phyloP scores from a whole-genome alignment of 176 grass and related monocot species.

The Ananas comosus region DNA sequence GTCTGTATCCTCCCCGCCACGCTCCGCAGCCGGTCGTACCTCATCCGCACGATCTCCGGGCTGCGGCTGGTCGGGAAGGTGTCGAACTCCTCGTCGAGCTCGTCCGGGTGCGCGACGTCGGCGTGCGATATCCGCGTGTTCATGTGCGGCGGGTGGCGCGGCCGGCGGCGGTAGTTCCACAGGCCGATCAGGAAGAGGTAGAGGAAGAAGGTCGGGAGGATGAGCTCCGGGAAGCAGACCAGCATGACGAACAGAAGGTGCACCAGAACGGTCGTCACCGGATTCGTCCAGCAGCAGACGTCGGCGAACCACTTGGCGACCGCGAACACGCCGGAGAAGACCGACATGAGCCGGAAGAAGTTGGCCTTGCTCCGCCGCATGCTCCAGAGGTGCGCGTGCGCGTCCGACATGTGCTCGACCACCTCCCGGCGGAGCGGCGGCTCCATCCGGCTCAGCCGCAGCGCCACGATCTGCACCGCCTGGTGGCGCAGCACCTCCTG shows the following conservation, averaged over 20 bases:
- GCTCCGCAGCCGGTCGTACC: conserved; percentile 75
- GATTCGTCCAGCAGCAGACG: conserved; percentile 78
- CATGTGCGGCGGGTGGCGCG: conserved; percentile 80
- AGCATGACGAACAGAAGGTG: conserved; percentile 80
- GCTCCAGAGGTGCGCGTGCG: conserved; percentile 95
- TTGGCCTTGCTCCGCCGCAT: conserved; percentile 95
- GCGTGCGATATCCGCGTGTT: conserved; percentile 74
- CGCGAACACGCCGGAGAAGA: conserved; percentile 36
- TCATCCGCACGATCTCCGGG: conserved; percentile 61
- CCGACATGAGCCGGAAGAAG: conserved; percentile 75
- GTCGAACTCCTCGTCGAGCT: conserved; percentile 97
- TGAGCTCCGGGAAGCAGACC: conserved; percentile 82
- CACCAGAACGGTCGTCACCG: conserved; percentile 58
- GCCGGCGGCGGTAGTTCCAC: conserved; percentile 57
- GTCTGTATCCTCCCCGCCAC: conserved; percentile 84
- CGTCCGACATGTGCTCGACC: conserved; percentile 94
- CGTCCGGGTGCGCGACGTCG: conserved; percentile 55
- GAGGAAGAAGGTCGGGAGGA: conserved; percentile 83
- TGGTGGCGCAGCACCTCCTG: conserved; percentile 72
- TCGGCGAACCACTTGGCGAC: conserved; percentile 54
- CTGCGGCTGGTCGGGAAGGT: conserved; percentile 66
- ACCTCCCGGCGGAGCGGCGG: conserved; percentile 74
- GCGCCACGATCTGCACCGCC: conserved; percentile 68
- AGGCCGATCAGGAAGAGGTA: conserved; percentile 92
- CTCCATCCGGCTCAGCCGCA: conserved; percentile 52